phyloP scores from a whole-genome alignment of 2,329 filamentous ascomycete genomes.

The Pyricularia pennisetigena region DNA sequence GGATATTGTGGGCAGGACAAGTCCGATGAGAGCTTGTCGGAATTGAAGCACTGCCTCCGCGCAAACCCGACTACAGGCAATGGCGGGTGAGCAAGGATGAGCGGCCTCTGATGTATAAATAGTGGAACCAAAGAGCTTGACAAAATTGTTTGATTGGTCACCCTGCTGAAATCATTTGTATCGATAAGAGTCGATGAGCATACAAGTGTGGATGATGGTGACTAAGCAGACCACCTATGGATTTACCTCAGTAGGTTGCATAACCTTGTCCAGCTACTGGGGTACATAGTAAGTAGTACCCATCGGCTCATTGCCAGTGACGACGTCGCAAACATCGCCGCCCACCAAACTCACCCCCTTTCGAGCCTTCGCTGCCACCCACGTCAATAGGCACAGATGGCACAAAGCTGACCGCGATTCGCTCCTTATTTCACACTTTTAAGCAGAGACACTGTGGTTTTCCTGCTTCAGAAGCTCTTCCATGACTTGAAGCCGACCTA shows the following conservation, averaged over 20 bases:
- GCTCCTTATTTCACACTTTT: not conserved
- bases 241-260: no score
- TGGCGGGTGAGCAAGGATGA: not conserved
- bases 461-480: not conserved
- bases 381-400: not conserved
- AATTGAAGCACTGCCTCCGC: not conserved
- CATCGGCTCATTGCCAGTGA: not conserved
- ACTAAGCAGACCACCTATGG: no score
- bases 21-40: not conserved
- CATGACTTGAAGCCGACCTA: constrained; percentile 2
- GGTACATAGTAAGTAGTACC: not conserved
- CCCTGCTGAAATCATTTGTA: not conserved
- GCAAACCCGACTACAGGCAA: not conserved
- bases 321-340: not conserved
- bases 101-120: not conserved
- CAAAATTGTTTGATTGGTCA: not conserved
- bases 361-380: not conserved
- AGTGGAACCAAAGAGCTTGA: not conserved
- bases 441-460: not conserved
- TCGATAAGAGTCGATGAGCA: not conserved
- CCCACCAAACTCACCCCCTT: not conserved
- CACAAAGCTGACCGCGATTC: not conserved
- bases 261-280: not conserved
- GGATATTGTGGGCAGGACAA: not conserved
- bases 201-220: no score